Evolutionary conservation across 2,329 filamentous ascomycete species (phyloP).

Genomic region (Capronia americana): DNA sequence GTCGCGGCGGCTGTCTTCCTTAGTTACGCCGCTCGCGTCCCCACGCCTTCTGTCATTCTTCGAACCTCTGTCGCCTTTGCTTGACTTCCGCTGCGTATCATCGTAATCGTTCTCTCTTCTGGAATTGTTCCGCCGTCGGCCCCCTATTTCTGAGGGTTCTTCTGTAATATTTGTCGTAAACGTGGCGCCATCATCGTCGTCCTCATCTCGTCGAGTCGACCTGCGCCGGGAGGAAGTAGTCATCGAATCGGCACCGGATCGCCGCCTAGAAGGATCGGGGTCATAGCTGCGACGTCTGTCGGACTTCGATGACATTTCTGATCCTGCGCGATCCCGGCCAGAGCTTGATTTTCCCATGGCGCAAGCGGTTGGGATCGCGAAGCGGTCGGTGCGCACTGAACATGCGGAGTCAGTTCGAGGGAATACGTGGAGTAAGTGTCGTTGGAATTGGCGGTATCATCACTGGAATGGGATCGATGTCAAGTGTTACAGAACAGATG

Average conservation of each 20-base stretch:
- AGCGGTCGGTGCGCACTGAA: constrained; percentile 26
- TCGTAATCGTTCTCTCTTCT: constrained; percentile 13
- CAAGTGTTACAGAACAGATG: constrained; percentile 4
- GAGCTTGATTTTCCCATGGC: constrained; percentile 39
- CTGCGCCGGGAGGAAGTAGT: constrained; percentile 34
- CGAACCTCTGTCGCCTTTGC: constrained; percentile 15
- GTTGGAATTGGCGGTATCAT: constrained; percentile 16
- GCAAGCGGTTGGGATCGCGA: constrained; percentile 16
- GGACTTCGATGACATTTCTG: constrained; percentile 33
- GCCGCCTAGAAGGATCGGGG: constrained; percentile 18
- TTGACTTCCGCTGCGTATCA: constrained; percentile 15
- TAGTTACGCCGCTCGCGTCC: constrained; percentile 35
- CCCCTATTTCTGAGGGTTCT: constrained; percentile 29
- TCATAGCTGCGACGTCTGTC: constrained; percentile 32
- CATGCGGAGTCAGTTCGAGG: constrained; percentile 18
- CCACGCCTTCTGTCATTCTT: constrained; percentile 16
- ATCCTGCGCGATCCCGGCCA: constrained; percentile 33
- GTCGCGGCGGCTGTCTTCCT: constrained; percentile 39
- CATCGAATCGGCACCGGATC: constrained; percentile 24
- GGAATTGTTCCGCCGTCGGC: constrained; percentile 4
- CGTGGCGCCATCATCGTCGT: constrained; percentile 18
- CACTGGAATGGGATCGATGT: constrained; percentile 7
- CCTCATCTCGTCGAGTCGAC: constrained; percentile 24
- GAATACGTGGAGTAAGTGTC: constrained; percentile 4
- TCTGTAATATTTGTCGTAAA: constrained; percentile 21